Percentiles rank a stretch among this genome's conserved stretches.
Conservation (phyloP, 306 rosid genomes). For the Oemleria cerasiformis region DNA sequence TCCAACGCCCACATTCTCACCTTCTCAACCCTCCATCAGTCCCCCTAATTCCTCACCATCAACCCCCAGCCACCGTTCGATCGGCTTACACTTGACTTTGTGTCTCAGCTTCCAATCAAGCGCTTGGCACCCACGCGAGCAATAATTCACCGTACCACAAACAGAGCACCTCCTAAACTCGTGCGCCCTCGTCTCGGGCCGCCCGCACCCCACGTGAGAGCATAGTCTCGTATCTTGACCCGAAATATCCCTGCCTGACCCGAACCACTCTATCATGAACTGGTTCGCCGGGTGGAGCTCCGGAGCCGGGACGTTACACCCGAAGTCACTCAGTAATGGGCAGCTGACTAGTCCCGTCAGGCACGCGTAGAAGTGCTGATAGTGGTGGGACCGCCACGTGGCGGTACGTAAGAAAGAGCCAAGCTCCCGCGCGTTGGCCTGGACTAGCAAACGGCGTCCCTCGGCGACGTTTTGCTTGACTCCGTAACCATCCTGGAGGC, state of each 20-base stretch:
- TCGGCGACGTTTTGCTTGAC: slow-evolving; percentile 43
- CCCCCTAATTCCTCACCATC: slow-evolving; percentile 15
- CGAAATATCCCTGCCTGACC: slow-evolving; percentile 28
- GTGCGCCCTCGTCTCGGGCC: slow-evolving; percentile 76
- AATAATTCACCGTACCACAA: slow-evolving; percentile 75
- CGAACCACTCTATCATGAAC: slow-evolving; percentile 77
- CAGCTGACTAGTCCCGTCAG: slow-evolving; percentile 19
- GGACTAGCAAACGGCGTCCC: slow-evolving; percentile 63
- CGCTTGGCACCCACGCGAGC: slow-evolving; percentile 90
- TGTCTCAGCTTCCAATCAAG: slow-evolving; percentile 82
- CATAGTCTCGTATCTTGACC: slow-evolving; percentile 51
- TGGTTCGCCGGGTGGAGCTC: slow-evolving; percentile 61
- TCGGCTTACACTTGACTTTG: slow-evolving; percentile 51
- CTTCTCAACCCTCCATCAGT: slow-evolving; percentile 8
- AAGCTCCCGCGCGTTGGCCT: slow-evolving; percentile 80
- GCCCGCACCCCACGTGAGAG: slow-evolving; percentile 65
- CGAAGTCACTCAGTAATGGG: slow-evolving; percentile 55
- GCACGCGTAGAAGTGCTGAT: slow-evolving; percentile 20
- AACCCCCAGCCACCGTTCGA: slow-evolving; percentile 24
- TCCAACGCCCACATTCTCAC: slow-evolving; percentile 12
- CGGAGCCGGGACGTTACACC: slow-evolving; percentile 41
- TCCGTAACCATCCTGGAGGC: slow-evolving; percentile 92
- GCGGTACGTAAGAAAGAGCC: slow-evolving; percentile 33
- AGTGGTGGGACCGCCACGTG: slow-evolving; percentile 30
- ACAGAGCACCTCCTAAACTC: slow-evolving; percentile 88